Percentiles rank a stretch among this genome's conserved stretches.
These are phyloP conservation scores for Coprinopsis strossmayeri DNA, from an alignment of 768 basidiomycete genomes.

Conservation along the genomic window DNA sequence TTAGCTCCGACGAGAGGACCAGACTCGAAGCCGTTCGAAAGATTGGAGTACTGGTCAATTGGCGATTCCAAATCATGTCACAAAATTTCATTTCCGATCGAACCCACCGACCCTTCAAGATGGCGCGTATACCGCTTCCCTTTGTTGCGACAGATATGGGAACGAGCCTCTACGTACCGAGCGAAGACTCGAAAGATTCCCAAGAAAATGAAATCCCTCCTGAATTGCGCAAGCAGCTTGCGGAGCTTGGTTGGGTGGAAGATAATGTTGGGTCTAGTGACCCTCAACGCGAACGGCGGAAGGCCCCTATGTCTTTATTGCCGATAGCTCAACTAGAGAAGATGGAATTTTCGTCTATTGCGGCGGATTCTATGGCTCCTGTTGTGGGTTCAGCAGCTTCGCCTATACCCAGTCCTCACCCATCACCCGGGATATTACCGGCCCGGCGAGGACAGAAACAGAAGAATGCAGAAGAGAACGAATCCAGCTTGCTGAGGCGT, in stretches of 20 bases:
- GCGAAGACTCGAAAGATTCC: slow-evolving; percentile 43
- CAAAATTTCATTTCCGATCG: slow-evolving; percentile 58
- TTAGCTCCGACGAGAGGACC: slow-evolving; percentile 41
- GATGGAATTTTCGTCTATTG: slow-evolving; percentile 26
- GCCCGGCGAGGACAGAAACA: slow-evolving; percentile 11
- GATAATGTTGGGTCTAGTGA: slow-evolving; percentile 46
- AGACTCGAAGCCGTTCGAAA: slow-evolving; percentile 49
- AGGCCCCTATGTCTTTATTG: slow-evolving; percentile 61
- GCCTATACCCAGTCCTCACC: slow-evolving; percentile 24
- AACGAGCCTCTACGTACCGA: slow-evolving; percentile 47
- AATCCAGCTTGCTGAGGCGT: slow-evolving; percentile 37
- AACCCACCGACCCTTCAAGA: slow-evolving; percentile 60
- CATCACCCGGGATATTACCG: slow-evolving; percentile 25
- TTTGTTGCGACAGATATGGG: slow-evolving; percentile 77
- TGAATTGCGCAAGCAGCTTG: slow-evolving; percentile 58
- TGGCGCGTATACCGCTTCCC: slow-evolving; percentile 62
- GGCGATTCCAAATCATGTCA: slow-evolving; percentile 64
- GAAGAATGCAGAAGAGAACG: slow-evolving; percentile 21
- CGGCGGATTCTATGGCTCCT: slow-evolving; percentile 1
- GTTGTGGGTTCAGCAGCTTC: slow-evolving; percentile 20
- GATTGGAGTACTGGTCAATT: slow-evolving; percentile 51
- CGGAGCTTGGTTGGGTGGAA: slow-evolving; percentile 71
- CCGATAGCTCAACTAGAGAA: slow-evolving; percentile 52
- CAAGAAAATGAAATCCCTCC: slow-evolving; percentile 51
- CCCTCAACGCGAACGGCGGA: slow-evolving; percentile 49